Evolutionary conservation across 2,329 filamentous ascomycete genomes (phyloP).

Genomic region (Penicillium sp.): DNA sequence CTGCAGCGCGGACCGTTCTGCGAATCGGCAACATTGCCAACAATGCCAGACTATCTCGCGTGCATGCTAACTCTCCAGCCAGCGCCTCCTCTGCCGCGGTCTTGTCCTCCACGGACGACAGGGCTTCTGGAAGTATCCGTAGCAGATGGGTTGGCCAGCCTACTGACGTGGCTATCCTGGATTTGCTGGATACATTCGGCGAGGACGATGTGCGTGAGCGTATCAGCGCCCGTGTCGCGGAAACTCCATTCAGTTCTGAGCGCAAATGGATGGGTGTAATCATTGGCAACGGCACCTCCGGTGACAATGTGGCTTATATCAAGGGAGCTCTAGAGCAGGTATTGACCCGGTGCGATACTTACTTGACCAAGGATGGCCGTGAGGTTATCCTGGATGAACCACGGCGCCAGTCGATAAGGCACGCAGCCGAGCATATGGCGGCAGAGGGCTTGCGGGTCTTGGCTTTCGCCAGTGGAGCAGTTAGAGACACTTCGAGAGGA

Average conservation of each 20-base stretch:
- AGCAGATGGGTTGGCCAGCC: constrained; percentile 95
- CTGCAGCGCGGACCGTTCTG: constrained; percentile 69
- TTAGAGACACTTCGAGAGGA: constrained; percentile 43
- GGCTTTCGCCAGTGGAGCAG: constrained; percentile 79
- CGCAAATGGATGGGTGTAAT: constrained; percentile 99
- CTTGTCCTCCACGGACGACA: constrained; percentile 72
- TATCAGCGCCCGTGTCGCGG: constrained; percentile 67
- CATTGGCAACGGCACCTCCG: constrained; percentile 57
- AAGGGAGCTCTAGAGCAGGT: constrained; percentile 89
- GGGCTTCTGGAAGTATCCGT: constrained; percentile 54
- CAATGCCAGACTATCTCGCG: constrained; percentile 70
- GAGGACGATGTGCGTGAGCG: constrained; percentile 85
- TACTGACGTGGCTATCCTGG: constrained; percentile 93
- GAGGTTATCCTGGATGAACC: constrained; percentile 75
- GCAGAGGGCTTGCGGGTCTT: constrained; percentile 80
- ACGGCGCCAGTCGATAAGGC: constrained; percentile 62
- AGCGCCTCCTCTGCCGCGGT: constrained; percentile 66
- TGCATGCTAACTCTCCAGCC: constrained; percentile 59
- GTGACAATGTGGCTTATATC: constrained; percentile 80
- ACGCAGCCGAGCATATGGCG: constrained; percentile 79
- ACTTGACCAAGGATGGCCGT: constrained; percentile 73
- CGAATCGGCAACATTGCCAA: constrained; percentile 95
- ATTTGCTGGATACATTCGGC: constrained; percentile 79
- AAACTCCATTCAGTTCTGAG: constrained; percentile 93
- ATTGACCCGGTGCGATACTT: constrained; percentile 78